These are phyloP conservation scores for Aspergillus pseudoterreus DNA, from an alignment of 2,329 filamentous ascomycete genomes.

Conservation along the genomic window DNA sequence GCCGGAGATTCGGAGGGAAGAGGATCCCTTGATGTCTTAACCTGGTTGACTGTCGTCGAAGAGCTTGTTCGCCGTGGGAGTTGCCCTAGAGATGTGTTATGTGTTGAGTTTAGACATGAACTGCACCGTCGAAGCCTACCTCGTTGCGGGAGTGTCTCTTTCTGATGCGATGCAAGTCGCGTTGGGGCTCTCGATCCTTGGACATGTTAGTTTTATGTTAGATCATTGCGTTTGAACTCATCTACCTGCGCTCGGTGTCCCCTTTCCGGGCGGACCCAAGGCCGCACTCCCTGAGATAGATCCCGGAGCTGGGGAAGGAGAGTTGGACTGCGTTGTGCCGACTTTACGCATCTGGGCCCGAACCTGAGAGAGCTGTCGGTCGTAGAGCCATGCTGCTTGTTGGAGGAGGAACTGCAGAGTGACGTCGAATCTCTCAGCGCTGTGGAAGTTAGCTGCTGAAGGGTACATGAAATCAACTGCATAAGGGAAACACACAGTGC, in stretches of 20 bases:
- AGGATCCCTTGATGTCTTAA: slow-evolving; percentile 20
- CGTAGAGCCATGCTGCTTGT: slow-evolving; percentile 90
- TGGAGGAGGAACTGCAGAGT: slow-evolving; percentile 84
- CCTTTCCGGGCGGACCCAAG: slow-evolving; percentile 30
- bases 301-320: slow-evolving; percentile 40
- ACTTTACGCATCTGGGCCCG: slow-evolving; percentile 80
- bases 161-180: slow-evolving; percentile 35
- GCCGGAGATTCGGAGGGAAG: slow-evolving; percentile 23
- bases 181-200: slow-evolving; percentile 38
- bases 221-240: not conserved
- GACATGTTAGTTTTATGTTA: not conserved
- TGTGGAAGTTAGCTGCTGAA: slow-evolving; percentile 25
- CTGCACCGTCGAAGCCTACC: slow-evolving; percentile 15
- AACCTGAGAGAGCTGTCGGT: slow-evolving; percentile 84
- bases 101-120: not conserved
- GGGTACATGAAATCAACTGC: not conserved
- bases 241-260: slow-evolving; percentile 2
- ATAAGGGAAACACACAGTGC: slow-evolving; percentile 56
- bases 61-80: slow-evolving; percentile 27
- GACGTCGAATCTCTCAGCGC: slow-evolving; percentile 75
- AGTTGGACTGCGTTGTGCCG: slow-evolving; percentile 38
- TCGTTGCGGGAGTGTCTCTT: slow-evolving; percentile 26
- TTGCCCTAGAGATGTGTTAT: slow-evolving; percentile 4
- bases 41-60: slow-evolving; percentile 28
- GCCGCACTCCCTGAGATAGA: slow-evolving; percentile 42